These are phyloP conservation scores for Monosporozyma unispora DNA, from an alignment of 805 yeast species.

Conservation along the genomic window DNA sequence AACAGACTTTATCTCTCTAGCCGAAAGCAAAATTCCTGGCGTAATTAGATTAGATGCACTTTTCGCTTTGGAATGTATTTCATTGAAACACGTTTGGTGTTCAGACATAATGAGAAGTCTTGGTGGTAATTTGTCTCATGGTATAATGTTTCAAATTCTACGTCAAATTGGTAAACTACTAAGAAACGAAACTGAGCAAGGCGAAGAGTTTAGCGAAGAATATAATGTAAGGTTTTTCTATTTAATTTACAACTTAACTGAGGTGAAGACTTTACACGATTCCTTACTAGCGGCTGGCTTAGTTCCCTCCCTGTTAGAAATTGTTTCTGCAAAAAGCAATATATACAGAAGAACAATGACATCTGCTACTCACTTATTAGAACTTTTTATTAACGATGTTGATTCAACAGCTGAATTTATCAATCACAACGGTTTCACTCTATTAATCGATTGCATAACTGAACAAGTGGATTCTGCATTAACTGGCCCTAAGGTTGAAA, in stretches of 20 bases:
- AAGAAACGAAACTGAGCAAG: conserved; percentile 31
- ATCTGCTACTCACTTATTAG: conserved; percentile 53
- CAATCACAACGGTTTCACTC: conserved; percentile 53
- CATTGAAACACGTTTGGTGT: conserved; percentile 61
- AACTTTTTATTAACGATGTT: conserved; percentile 35
- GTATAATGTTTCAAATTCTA: conserved; percentile 63
- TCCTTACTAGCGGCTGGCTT: conserved; percentile 70
- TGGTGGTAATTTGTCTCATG: conserved; percentile 84
- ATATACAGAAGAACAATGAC: conserved; percentile 49
- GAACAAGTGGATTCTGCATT: conserved; percentile 59
- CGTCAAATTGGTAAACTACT: conserved; percentile 50
- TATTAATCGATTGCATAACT: conserved; percentile 50
- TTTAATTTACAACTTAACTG: conserved; percentile 53
- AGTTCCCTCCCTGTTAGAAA: conserved; percentile 53
- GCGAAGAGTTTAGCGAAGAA: conserved; percentile 37
- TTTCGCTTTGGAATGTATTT: conserved; percentile 58
- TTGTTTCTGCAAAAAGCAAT: conserved; percentile 45
- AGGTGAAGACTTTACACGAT: conserved; percentile 44
- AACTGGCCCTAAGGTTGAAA: conserved; percentile 48
- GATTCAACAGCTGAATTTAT: conserved; percentile 57
- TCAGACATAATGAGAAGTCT: conserved; percentile 67
- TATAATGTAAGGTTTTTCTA: conserved; percentile 44
- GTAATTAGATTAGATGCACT: conserved; percentile 52
- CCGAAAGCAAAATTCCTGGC: conserved; percentile 44
- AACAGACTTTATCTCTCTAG: conserved; percentile 62